Conservation (phyloP, 2,329 filamentous ascomycete species). For the Colletotrichum sp. region DNA sequence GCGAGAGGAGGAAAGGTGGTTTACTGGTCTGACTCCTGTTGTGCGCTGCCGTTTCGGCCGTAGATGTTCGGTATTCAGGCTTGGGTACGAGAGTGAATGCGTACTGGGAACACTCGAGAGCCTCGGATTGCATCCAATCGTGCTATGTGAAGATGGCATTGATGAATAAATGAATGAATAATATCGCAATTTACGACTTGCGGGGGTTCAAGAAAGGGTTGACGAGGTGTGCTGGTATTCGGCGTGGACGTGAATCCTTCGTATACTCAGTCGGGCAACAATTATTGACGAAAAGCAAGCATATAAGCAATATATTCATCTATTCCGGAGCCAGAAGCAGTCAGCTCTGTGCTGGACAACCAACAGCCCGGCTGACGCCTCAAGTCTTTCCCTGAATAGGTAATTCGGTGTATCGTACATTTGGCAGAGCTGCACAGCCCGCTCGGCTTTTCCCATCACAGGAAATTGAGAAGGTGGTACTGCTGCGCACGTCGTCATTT, state of each 20-base stretch:
- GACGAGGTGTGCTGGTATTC: fast-evolving
- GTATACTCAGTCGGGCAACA: not conserved
- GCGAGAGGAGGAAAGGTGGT: not conserved
- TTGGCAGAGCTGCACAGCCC: not conserved
- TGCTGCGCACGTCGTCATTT: not conserved
- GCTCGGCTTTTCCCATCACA: fast-evolving
- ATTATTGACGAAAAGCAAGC: not conserved
- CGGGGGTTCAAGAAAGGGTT: not conserved
- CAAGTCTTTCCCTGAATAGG: not conserved
- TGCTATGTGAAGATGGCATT: not conserved
- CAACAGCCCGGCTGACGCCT: not conserved
- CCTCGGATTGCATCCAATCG: fast-evolving
- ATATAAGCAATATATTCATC: not conserved
- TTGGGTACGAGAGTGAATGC: fast-evolving
- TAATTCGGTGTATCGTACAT: not conserved
- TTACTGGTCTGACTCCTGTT: not conserved
- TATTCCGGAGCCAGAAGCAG: fast-evolving
- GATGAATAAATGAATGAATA: not conserved
- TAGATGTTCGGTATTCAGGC: not conserved
- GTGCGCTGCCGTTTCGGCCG: not conserved
- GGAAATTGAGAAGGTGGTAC: fast-evolving
- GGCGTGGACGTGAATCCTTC: not conserved
- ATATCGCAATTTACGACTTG: fast-evolving
- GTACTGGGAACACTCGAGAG: fast-evolving
- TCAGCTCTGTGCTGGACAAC: not conserved